Conservation (phyloP, 306 rosid species). For the Trichosanthes truncata region DNA sequence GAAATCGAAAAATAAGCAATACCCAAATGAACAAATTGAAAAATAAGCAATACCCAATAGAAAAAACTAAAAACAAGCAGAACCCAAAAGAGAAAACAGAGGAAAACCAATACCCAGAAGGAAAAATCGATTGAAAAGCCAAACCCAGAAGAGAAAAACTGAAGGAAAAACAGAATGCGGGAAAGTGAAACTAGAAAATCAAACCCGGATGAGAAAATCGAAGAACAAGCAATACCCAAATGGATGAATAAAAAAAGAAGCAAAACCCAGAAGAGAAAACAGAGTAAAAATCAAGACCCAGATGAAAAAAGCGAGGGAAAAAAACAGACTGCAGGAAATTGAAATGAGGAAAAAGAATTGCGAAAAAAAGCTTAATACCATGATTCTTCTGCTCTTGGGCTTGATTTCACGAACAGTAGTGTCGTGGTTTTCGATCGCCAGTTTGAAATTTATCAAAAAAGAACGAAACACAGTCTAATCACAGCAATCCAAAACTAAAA, state of each 20-base stretch:
- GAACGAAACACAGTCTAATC: background rate
- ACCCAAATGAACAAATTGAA: background rate
- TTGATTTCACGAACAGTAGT: slow-evolving; percentile 71
- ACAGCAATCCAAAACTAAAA: background rate
- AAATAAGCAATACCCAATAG: background rate
- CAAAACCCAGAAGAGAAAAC: background rate
- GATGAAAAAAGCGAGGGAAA: background rate
- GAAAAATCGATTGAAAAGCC: background rate
- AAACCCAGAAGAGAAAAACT: background rate
- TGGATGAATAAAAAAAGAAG: background rate
- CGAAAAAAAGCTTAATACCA: slow-evolving; percentile 25
- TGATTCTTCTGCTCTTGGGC: slow-evolving; percentile 93
- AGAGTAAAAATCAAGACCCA: background rate
- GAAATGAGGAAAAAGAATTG: background rate
- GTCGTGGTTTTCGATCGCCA: slow-evolving; percentile 94
- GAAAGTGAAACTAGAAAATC: background rate
- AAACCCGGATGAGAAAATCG: background rate
- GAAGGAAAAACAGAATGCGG: background rate
- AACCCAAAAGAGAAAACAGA: background rate
- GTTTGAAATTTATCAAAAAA: slow-evolving; percentile 16
- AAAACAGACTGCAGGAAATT: background rate
- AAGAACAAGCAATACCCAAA: background rate
- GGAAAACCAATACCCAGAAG: background rate
- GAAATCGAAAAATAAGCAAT: background rate
- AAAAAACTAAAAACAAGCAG: background rate